A percentile compares a stretch with the other conserved stretches of the same genome.
Evolutionary conservation across 2,329 filamentous ascomycete species (phyloP).

Genomic region (Colletotrichum orchidophilum): DNA sequence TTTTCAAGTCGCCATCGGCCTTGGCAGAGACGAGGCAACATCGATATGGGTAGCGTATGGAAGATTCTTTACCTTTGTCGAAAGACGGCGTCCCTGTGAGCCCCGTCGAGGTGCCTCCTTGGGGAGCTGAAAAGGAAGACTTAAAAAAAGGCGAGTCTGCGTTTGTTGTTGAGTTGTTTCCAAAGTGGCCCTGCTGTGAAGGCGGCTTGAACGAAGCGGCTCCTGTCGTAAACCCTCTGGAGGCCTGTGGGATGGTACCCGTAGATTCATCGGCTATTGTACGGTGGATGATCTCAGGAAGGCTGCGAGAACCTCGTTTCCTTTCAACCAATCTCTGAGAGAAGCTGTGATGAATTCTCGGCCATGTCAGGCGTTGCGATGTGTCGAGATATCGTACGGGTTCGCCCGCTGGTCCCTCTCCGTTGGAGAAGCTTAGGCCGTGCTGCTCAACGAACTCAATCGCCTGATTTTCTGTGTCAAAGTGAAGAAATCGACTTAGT

Average conservation of each 20-base stretch:
- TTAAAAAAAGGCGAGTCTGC: not conserved
- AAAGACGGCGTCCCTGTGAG: conserved; percentile 11
- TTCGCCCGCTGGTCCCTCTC: conserved; percentile 46
- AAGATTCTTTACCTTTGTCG: conserved; percentile 26
- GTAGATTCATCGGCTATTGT: conserved; percentile 58
- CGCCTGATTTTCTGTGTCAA: conserved; percentile 74
- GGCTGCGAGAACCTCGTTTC: conserved; percentile 62
- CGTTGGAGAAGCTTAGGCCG: conserved; percentile 59
- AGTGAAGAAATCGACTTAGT: conserved; percentile 68
- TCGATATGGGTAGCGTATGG: not conserved
- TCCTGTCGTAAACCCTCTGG: conserved; percentile 3
- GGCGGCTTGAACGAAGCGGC: conserved; percentile 19
- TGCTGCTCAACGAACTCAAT: conserved; percentile 71
- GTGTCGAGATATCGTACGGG: conserved; percentile 50
- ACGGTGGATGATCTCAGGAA: conserved; percentile 65
- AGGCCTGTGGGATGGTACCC: not conserved
- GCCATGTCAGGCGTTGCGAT: conserved; percentile 55
- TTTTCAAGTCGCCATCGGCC: not conserved
- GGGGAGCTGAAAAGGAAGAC: conserved; percentile 6
- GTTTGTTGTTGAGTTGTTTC: not conserved
- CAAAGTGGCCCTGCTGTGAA: not conserved
- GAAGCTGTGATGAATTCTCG: conserved; percentile 63
- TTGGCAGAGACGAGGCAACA: not conserved
- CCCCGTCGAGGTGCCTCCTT: not conserved
- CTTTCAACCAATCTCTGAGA: conserved; percentile 66